These are phyloP conservation scores for Boletus sp. DNA, from an alignment of 768 basidiomycete species.

Conservation along the genomic window DNA sequence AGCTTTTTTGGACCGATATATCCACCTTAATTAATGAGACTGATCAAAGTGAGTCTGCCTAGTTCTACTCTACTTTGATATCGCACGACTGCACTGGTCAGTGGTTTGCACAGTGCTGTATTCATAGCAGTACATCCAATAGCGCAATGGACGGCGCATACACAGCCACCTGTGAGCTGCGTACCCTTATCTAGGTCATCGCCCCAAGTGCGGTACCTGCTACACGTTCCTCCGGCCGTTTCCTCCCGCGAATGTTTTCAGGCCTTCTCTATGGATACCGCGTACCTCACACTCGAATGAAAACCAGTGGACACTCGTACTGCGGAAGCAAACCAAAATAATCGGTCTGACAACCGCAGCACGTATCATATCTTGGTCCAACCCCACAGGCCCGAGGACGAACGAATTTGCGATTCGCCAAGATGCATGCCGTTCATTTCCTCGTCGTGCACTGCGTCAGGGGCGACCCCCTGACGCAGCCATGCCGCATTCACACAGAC, in stretches of 20 bases:
- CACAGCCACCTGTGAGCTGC: conserved; percentile 15
- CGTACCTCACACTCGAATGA: neutral
- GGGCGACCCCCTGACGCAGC: conserved; percentile 23
- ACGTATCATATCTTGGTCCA: conserved; percentile 3
- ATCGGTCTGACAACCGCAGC: neutral
- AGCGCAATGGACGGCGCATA: conserved; percentile 1
- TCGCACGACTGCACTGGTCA: neutral
- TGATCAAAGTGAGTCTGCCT: neutral
- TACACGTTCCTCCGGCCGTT: neutral
- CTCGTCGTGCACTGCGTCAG: conserved; percentile 11
- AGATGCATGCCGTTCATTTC: conserved; percentile 28
- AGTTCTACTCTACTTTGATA: neutral
- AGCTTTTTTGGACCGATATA: neutral
- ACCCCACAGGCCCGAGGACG: conserved; percentile 12
- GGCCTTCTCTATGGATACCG: neutral
- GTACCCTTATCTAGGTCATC: conserved; percentile 23
- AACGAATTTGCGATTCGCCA: conserved; percentile 17
- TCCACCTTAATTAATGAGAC: conserved; percentile 3
- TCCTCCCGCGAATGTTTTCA: conserved; percentile 23
- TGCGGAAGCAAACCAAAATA: neutral
- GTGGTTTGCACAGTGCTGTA: conserved; percentile 7
- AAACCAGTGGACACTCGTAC: neutral
- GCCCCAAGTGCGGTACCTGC: conserved; percentile 2
- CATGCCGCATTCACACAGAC: conserved; percentile 21
- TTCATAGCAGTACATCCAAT: conserved; percentile 9